A percentile compares a stretch with the other conserved stretches of the same genome.
phyloP scores from a whole-genome alignment of 306 rosid species.

The Acacia melanoxylon region DNA sequence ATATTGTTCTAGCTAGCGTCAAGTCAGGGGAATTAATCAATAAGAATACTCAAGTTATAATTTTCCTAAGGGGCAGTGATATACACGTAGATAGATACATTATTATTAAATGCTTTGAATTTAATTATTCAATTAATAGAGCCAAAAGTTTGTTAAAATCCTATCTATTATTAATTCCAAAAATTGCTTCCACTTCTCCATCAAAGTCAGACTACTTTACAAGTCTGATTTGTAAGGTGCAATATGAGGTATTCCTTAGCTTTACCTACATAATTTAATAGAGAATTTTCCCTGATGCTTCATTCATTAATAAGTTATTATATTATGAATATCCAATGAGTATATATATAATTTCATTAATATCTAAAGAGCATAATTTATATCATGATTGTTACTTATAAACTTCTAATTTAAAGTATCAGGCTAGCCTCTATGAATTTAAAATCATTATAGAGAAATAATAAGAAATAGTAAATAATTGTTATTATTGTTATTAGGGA shows the following conservation, averaged over 20 bases:
- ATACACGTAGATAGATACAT: neutral
- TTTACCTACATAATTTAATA: neutral
- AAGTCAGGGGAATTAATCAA: neutral
- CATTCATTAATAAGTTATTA: too few relatives aligned
- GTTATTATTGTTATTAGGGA: too few relatives aligned
- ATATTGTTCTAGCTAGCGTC: neutral
- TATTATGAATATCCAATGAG: too few relatives aligned
- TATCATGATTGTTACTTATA: too few relatives aligned
- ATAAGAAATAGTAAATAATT: too few relatives aligned
- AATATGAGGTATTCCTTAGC: neutral
- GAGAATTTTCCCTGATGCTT: too few relatives aligned
- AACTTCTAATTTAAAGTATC: too few relatives aligned
- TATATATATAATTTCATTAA: too few relatives aligned
- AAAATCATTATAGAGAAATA: too few relatives aligned
- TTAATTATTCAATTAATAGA: neutral
- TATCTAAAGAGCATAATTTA: too few relatives aligned
- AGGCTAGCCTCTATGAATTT: too few relatives aligned
- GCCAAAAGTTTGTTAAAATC: neutral
- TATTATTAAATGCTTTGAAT: neutral
- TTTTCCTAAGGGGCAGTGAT: neutral
- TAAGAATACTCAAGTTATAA: neutral
- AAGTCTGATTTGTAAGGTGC: neutral
- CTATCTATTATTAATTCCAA: neutral
- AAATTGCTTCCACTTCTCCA: neutral
- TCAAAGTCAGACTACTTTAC: neutral